Evolutionary conservation across 2,329 filamentous ascomycete genomes (phyloP).

Genomic region (Fusarium protoensiforme): DNA sequence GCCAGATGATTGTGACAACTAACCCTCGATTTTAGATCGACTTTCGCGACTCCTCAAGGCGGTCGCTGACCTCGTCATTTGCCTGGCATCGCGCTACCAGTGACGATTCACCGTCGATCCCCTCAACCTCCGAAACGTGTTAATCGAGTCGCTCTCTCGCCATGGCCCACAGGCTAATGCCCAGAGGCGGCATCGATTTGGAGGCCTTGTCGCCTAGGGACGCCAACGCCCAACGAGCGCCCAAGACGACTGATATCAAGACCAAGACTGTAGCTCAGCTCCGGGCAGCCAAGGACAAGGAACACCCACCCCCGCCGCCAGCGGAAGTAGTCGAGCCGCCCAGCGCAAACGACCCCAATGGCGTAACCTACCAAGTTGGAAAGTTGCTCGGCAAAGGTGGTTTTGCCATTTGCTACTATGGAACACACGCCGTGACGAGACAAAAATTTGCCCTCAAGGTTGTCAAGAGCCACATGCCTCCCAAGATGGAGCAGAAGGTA

Average conservation of each 20-base stretch:
- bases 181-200: constrained; percentile 64
- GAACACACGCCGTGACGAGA: constrained; percentile 71
- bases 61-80: constrained; percentile 28
- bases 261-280: constrained; percentile 63
- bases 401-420: constrained; percentile 84
- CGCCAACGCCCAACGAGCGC: constrained; percentile 68
- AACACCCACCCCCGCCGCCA: constrained; percentile 74
- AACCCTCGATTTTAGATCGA: constrained; percentile 18
- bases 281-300: constrained; percentile 71
- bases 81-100: constrained; percentile 11
- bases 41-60: constrained; percentile 20
- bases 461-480: constrained; percentile 83
- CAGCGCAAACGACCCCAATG: constrained; percentile 75
- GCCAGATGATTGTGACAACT: constrained; percentile 4
- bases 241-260: constrained; percentile 62
- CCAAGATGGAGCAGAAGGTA: constrained; percentile 88
- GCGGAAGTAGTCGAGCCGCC: constrained; percentile 69
- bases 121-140: neutral
- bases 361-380: constrained; percentile 78
- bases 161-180: constrained; percentile 62
- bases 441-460: constrained; percentile 83
- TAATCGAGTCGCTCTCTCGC: constrained; percentile 7
- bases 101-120: constrained; percentile 5
- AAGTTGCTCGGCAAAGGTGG: constrained; percentile 82
- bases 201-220: constrained; percentile 74